These are phyloP conservation scores for Fragaria ananassa DNA, from an alignment of 306 rosid species.

Conservation along the genomic window DNA sequence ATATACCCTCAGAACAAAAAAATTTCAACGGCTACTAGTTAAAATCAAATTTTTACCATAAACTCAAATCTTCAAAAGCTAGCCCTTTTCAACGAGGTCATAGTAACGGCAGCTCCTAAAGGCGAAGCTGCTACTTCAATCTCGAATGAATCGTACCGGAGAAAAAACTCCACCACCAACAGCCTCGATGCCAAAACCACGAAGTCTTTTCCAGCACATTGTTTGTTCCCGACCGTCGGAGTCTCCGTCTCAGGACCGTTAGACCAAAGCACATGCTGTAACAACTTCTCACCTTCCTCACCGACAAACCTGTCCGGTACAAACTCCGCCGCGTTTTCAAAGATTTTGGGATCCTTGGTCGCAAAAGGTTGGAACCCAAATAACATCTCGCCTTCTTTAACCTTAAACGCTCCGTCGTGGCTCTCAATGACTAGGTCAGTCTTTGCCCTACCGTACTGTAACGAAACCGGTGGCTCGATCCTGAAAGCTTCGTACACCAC, in stretches of 20 bases:
- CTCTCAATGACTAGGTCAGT: conserved; percentile 61
- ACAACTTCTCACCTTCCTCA: conserved; percentile 63
- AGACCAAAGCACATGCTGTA: conserved; percentile 84
- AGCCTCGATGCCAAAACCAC: conserved; percentile 55
- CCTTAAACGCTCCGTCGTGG: conserved; percentile 64
- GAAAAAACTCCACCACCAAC: conserved; percentile 65
- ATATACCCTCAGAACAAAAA: not conserved
- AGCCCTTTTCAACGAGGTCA: conserved; percentile 69
- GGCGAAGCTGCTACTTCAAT: conserved; percentile 43
- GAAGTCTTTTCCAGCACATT: conserved; percentile 84
- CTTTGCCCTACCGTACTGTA: conserved; percentile 79
- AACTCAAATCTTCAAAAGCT: conserved; percentile 22
- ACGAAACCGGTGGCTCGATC: conserved; percentile 84
- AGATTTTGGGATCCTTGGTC: conserved; percentile 71
- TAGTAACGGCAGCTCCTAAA: conserved; percentile 53
- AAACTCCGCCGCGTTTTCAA: conserved; percentile 58
- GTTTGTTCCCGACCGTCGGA: conserved; percentile 56
- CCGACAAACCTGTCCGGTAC: conserved; percentile 76
- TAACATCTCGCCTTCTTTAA: conserved; percentile 73
- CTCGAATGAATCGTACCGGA: conserved; percentile 69
- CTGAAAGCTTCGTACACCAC: conserved; percentile 69
- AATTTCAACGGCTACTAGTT: not conserved
- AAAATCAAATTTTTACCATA: not conserved
- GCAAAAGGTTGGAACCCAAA: conserved; percentile 93
- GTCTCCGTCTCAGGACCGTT: conserved; percentile 77